Conservation (phyloP, 1,139 yeast genomes). For the Spathaspora sp. region DNA sequence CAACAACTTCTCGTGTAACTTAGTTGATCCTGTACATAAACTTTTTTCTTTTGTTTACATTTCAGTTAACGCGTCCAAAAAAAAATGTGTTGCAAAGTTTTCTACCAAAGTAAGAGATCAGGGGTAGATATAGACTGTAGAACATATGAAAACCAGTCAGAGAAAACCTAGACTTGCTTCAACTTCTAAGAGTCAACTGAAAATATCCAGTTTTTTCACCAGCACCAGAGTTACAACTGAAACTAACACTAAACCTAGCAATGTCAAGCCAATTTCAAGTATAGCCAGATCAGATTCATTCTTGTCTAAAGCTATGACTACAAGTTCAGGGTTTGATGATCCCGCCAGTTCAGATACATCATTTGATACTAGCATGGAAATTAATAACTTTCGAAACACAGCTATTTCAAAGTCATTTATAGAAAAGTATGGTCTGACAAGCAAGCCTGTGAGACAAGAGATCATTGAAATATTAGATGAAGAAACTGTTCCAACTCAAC, state of each 20-base stretch:
- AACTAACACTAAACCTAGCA: not conserved
- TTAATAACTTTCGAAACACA: constrained; percentile 27
- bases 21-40: not conserved
- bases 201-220: constrained; percentile 4
- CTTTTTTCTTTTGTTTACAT: not conserved
- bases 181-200: constrained; percentile 1
- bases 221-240: not conserved
- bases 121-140: not conserved
- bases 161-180: constrained; percentile 1
- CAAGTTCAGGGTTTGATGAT: constrained; percentile 27
- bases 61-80: not conserved
- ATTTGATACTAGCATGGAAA: constrained; percentile 28
- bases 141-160: not conserved
- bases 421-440: not conserved
- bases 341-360: constrained; percentile 29
- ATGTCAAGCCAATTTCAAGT: not conserved
- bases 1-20: too few species aligned
- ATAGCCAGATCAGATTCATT: constrained; percentile 22
- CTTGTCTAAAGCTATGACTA: constrained; percentile 16
- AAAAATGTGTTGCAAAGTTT: not conserved
- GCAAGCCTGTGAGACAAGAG: not conserved
- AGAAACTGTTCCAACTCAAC: not conserved
- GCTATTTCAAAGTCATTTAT: constrained; percentile 14
- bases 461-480: not conserved
- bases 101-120: not conserved